These are phyloP conservation scores for Rhododendron ovatum DNA, from an alignment of 148 eudicot genomes.

Conservation along the genomic window DNA sequence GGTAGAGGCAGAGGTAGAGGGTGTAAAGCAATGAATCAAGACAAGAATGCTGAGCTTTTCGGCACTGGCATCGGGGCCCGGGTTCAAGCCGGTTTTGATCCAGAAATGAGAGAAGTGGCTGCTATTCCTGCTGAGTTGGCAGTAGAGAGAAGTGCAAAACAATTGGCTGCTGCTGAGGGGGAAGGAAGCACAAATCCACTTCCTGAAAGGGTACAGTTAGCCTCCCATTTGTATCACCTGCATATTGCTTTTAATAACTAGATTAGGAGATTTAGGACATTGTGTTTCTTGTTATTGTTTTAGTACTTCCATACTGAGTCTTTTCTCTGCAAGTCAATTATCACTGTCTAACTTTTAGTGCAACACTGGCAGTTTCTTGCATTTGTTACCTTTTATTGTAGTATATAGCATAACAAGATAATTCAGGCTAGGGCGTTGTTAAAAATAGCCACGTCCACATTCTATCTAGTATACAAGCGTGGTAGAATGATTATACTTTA, in stretches of 20 bases:
- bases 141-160: conserved; percentile 20
- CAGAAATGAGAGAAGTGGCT: conserved; percentile 14
- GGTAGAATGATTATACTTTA: neutral
- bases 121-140: conserved; percentile 26
- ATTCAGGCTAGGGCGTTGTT: neutral
- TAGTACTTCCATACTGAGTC: too few relatives aligned
- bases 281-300: neutral
- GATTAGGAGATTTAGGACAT: too few relatives aligned
- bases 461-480: neutral
- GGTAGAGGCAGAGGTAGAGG: conserved; percentile 33
- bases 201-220: conserved; percentile 29
- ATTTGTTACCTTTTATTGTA: neutral
- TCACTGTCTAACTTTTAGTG: neutral
- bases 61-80: conserved; percentile 19
- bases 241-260: neutral
- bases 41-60: conserved; percentile 18
- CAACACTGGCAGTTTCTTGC: neutral
- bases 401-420: neutral
- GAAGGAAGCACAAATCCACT: conserved; percentile 37
- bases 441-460: neutral
- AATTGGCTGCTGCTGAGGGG: conserved; percentile 22
- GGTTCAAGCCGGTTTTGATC: conserved; percentile 12
- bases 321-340: neutral
- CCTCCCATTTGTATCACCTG: neutral
- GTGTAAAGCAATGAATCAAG: conserved; percentile 23